Evolutionary conservation across 495 filamentous ascomycete genomes (phyloP).

Genomic region (Penicillium cosmopolitanum): DNA sequence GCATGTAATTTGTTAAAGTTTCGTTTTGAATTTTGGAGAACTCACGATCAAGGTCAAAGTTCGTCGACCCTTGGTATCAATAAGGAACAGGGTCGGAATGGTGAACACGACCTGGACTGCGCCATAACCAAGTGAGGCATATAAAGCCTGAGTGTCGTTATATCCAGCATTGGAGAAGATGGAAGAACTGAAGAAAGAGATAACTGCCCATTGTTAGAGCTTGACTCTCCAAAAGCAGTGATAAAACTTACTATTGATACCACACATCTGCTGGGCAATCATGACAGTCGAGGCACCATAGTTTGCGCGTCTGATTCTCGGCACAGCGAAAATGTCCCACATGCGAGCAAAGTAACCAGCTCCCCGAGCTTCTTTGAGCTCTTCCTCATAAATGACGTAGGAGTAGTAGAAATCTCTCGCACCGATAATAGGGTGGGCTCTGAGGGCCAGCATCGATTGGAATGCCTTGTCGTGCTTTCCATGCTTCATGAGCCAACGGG

Average conservation of each 20-base stretch:
- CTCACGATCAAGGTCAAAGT: conserved; percentile 50
- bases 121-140: conserved; percentile 67
- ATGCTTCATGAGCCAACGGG: conserved; percentile 69
- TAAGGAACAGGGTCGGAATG: conserved; percentile 65
- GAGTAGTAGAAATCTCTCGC: conserved; percentile 43
- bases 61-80: conserved; percentile 80
- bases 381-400: conserved; percentile 60
- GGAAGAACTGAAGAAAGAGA: conserved; percentile 80
- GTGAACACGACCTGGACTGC: conserved; percentile 72
- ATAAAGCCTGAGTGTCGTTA: conserved; percentile 58
- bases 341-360: conserved; percentile 59
- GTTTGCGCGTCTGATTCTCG: conserved; percentile 64
- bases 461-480: conserved; percentile 53
- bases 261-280: conserved; percentile 55
- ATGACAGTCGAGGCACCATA: conserved; percentile 67
- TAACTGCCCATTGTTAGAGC: conserved; percentile 47
- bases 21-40: conserved; percentile 13
- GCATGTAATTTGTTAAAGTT: not conserved
- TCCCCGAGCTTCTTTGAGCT: conserved; percentile 44
- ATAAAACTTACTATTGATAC: conserved; percentile 48
- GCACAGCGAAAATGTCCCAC: conserved; percentile 64
- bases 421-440: conserved; percentile 48
- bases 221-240: not conserved
- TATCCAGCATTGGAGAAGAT: conserved; percentile 68
- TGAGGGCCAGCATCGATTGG: conserved; percentile 57